A percentile compares a stretch with the other conserved stretches of the same genome.
These are phyloP conservation scores for Fusarium camptoceras DNA, from an alignment of 2,329 filamentous ascomycete genomes.

Conservation along the genomic window DNA sequence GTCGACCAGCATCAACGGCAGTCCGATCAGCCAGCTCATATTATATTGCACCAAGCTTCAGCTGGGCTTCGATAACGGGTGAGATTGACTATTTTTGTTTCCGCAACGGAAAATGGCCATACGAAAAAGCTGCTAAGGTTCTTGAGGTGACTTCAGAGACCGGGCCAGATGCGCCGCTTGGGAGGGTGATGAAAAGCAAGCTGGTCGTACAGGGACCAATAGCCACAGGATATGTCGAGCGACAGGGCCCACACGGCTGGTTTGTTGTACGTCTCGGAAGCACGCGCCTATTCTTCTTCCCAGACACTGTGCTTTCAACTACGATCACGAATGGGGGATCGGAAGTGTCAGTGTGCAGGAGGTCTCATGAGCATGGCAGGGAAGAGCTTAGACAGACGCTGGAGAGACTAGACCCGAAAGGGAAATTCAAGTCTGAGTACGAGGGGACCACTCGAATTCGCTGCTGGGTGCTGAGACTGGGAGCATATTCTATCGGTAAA, in stretches of 20 bases:
- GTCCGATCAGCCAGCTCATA: not conserved
- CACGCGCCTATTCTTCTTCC: not conserved
- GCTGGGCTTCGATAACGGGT: conserved; percentile 42
- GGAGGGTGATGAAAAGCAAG: conserved; percentile 20
- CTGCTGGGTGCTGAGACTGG: conserved; percentile 35
- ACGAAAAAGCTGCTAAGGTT: conserved; percentile 20
- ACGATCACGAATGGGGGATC: not conserved
- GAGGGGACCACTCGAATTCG: not conserved
- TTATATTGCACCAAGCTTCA: conserved; percentile 42
- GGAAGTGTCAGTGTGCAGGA: conserved; percentile 24
- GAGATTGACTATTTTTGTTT: conserved; percentile 45
- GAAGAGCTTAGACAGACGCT: not conserved
- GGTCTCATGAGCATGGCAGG: not conserved
- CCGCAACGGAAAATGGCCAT: conserved; percentile 32
- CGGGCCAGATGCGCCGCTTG: conserved; percentile 24
- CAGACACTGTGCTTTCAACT: conserved; percentile 30
- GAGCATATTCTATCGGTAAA: conserved; percentile 12
- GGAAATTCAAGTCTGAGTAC: not conserved
- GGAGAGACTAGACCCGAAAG: not conserved
- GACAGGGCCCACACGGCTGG: not conserved
- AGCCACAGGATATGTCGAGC: conserved; percentile 4
- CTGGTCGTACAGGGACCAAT: conserved; percentile 26
- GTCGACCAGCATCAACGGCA: conserved; percentile 5
- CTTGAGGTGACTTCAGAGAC: conserved; percentile 15
- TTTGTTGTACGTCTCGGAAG: conserved; percentile 2